phyloP scores from a whole-genome alignment of 2,329 filamentous ascomycete genomes.

The Bisporella sp. region DNA sequence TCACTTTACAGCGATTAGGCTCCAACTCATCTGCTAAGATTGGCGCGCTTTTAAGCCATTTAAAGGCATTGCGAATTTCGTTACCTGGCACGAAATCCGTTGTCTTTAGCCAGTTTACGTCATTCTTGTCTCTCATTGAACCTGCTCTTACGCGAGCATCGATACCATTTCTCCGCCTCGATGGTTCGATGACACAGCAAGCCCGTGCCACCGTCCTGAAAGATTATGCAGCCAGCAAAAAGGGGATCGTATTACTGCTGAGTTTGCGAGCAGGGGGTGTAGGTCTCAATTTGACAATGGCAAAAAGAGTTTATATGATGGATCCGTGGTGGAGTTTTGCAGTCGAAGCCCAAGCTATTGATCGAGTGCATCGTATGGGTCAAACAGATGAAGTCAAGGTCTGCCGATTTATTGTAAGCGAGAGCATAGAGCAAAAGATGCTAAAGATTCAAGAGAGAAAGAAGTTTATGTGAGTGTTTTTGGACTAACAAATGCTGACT shows the following conservation, averaged over 20 bases:
- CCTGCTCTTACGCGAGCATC: conserved; percentile 66
- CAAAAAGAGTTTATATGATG: conserved; percentile 95
- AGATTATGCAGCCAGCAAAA: conserved; percentile 57
- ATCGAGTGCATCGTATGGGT: conserved; percentile 95
- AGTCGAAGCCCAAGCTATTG: conserved; percentile 93
- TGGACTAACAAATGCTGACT: not conserved
- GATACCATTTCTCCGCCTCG: conserved; percentile 78
- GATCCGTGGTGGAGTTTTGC: conserved; percentile 99
- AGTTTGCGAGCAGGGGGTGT: conserved; percentile 88
- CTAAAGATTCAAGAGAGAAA: conserved; percentile 88
- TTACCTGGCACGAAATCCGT: conserved; percentile 76
- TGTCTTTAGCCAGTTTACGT: conserved; percentile 96
- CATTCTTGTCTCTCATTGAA: conserved; percentile 86
- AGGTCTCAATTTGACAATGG: conserved; percentile 84
- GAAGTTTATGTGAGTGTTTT: conserved; percentile 75
- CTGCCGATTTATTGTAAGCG: conserved; percentile 79
- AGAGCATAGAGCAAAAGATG: conserved; percentile 95
- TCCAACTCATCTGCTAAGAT: conserved; percentile 82
- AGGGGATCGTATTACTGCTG: conserved; percentile 71
- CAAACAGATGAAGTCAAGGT: conserved; percentile 83
- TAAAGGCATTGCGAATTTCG: conserved; percentile 60
- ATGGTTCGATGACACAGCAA: conserved; percentile 86
- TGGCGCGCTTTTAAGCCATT: conserved; percentile 66
- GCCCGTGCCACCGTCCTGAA: conserved; percentile 69
- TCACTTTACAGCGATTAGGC: conserved; percentile 54